These are phyloP conservation scores for Boletus sensibilis DNA, from an alignment of 768 basidiomycete genomes.

Conservation along the genomic window DNA sequence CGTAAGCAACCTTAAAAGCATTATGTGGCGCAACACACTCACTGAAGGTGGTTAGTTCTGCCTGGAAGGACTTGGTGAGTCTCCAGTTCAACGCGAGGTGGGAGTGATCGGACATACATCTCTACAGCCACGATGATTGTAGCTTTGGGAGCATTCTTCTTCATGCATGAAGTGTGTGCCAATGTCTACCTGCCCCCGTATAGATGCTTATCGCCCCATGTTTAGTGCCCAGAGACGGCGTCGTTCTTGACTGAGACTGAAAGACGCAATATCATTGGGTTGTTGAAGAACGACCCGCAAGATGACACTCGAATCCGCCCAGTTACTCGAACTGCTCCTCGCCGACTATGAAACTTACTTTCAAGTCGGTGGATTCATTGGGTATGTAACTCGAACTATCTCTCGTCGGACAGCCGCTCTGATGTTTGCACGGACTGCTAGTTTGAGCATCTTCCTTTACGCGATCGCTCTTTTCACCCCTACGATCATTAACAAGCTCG, in stretches of 20 bases:
- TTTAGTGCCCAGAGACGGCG: slow-evolving; percentile 57
- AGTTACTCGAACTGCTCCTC: too few relatives aligned
- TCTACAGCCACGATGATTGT: slow-evolving; percentile 22
- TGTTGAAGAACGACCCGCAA: slow-evolving; percentile 43
- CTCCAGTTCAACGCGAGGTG: background rate
- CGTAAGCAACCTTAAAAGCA: slow-evolving; percentile 22
- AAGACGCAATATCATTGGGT: slow-evolving; percentile 34
- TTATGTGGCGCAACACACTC: background rate
- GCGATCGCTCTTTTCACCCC: slow-evolving; percentile 51
- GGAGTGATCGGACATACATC: background rate
- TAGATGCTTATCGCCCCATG: background rate
- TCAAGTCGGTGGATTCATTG: slow-evolving; percentile 40
- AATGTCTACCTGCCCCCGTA: background rate
- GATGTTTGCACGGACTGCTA: slow-evolving; percentile 17
- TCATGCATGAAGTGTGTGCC: slow-evolving; percentile 48
- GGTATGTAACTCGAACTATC: slow-evolving; percentile 28
- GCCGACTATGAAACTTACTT: slow-evolving; percentile 45
- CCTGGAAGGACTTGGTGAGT: slow-evolving; percentile 30
- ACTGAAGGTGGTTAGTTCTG: slow-evolving; percentile 28
- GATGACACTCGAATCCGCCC: slow-evolving; percentile 45
- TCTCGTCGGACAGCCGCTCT: background rate
- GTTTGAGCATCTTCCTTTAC: slow-evolving; percentile 46
- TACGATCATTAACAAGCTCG: slow-evolving; percentile 49
- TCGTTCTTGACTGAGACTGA: slow-evolving; percentile 50
- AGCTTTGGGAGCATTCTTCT: slow-evolving; percentile 40